Evolutionary conservation across 805 yeast genomes (phyloP).

Genomic region (Cyberlindnera galapagoensis): DNA sequence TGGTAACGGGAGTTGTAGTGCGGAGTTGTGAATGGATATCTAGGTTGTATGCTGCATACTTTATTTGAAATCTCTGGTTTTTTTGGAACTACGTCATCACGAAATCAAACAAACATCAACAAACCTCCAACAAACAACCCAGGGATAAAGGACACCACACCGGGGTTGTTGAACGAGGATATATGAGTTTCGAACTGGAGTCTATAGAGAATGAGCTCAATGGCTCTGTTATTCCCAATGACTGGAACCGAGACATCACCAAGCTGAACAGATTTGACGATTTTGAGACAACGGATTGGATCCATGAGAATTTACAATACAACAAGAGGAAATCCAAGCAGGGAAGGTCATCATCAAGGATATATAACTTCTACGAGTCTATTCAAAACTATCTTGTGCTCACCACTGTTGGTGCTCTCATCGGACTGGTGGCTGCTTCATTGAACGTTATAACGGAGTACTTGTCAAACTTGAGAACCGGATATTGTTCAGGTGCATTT

Average conservation of each 20-base stretch:
- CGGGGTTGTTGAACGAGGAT: neutral
- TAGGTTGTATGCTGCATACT: too few species aligned
- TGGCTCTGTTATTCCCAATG: too few species aligned
- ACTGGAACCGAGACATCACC: conserved; percentile 12
- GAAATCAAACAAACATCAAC: too few species aligned
- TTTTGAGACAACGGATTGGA: conserved; percentile 66
- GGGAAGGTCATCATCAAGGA: conserved; percentile 3
- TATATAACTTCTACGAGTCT: conserved; percentile 12
- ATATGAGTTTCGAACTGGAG: too few species aligned
- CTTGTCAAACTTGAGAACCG: conserved; percentile 71
- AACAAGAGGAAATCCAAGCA: conserved; percentile 25
- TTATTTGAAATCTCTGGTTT: too few species aligned
- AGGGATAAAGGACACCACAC: too few species aligned
- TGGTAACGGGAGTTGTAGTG: too few species aligned
- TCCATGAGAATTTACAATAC: conserved; percentile 49
- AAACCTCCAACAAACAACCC: too few species aligned
- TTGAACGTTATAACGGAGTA: conserved; percentile 81
- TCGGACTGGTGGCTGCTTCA: conserved; percentile 80
- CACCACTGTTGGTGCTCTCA: conserved; percentile 64
- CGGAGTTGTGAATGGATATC: too few species aligned
- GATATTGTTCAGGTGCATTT: conserved; percentile 67
- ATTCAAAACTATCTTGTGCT: conserved; percentile 59
- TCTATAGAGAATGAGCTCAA: too few species aligned
- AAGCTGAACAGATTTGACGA: conserved; percentile 43
- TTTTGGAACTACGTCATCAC: too few species aligned